These are phyloP conservation scores for Spergularia bocconei DNA, from an alignment of 148 eudicot species.

Conservation along the genomic window DNA sequence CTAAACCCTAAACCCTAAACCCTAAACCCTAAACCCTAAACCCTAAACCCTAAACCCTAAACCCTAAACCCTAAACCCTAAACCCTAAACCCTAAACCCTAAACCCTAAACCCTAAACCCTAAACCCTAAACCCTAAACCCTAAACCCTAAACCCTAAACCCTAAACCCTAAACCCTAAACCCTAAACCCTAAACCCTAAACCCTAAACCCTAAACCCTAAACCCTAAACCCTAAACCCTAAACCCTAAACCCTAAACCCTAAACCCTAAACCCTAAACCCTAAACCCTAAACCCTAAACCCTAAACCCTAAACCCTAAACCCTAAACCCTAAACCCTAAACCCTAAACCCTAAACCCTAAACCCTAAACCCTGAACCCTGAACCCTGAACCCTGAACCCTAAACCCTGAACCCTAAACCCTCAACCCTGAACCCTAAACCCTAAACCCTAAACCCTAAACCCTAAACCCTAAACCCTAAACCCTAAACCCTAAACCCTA, in stretches of 20 bases:
- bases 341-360: slow-evolving; percentile 23
- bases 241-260: slow-evolving; percentile 28
- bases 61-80: slow-evolving; percentile 27
- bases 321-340: slow-evolving; percentile 26
- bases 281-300: slow-evolving; percentile 26
- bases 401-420: slow-evolving; percentile 26
- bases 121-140: slow-evolving; percentile 27
- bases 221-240: slow-evolving; percentile 29
- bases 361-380: slow-evolving; percentile 21
- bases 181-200: too few relatives aligned
- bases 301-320: slow-evolving; percentile 26
- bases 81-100: slow-evolving; percentile 35
- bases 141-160: slow-evolving; percentile 28
- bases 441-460: slow-evolving; percentile 25
- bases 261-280: slow-evolving; percentile 22
- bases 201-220: slow-evolving; percentile 28
- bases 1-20: slow-evolving; percentile 21
- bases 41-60: slow-evolving; percentile 22
- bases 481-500: slow-evolving; percentile 35
- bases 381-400: slow-evolving; percentile 24
- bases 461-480: slow-evolving; percentile 22
- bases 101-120: slow-evolving; percentile 33
- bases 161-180: slow-evolving; percentile 25
- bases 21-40: slow-evolving; percentile 15
- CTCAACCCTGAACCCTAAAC: slow-evolving; percentile 26